Conservation (phyloP, 1,284 basidiomycete species). For the Apiotrichum domesticum region DNA sequence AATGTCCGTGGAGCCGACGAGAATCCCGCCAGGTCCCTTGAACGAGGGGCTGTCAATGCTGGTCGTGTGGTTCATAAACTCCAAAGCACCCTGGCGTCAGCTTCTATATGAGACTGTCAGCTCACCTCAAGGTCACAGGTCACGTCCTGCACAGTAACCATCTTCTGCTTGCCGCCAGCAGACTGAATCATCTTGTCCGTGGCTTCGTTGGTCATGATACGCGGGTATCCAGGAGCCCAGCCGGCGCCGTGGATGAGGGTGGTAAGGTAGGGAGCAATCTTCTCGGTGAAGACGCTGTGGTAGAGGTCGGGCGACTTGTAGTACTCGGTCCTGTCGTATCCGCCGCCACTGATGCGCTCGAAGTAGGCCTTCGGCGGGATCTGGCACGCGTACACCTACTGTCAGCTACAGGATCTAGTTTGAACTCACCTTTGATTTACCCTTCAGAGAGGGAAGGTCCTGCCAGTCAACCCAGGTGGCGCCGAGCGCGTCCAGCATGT, state of each 20-base stretch:
- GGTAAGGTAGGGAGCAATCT: constrained; percentile 76
- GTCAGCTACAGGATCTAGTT: neutral
- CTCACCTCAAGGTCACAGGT: constrained; percentile 71
- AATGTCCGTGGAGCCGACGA: constrained; percentile 83
- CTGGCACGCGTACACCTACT: constrained; percentile 69
- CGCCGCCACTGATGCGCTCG: constrained; percentile 52
- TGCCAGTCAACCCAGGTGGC: constrained; percentile 56
- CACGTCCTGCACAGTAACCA: constrained; percentile 72
- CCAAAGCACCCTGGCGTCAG: constrained; percentile 62
- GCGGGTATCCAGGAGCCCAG: constrained; percentile 70
- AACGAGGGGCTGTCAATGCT: constrained; percentile 71
- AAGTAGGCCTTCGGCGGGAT: constrained; percentile 67
- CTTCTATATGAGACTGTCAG: constrained; percentile 50
- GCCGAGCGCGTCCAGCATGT: constrained; percentile 65
- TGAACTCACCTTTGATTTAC: constrained; percentile 50
- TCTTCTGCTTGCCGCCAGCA: constrained; percentile 48
- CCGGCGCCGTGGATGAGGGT: constrained; percentile 78
- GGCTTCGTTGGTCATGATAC: constrained; percentile 65
- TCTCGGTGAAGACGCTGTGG: constrained; percentile 61
- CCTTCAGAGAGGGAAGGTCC: constrained; percentile 56
- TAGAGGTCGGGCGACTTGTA: constrained; percentile 63
- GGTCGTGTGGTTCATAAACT: constrained; percentile 68
- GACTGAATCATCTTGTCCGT: constrained; percentile 52
- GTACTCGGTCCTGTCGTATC: constrained; percentile 64
- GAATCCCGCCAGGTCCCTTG: constrained; percentile 52